Evolutionary conservation across 2,329 filamentous ascomycete genomes (phyloP).

Genomic region (Trichoderma arundinaceum): DNA sequence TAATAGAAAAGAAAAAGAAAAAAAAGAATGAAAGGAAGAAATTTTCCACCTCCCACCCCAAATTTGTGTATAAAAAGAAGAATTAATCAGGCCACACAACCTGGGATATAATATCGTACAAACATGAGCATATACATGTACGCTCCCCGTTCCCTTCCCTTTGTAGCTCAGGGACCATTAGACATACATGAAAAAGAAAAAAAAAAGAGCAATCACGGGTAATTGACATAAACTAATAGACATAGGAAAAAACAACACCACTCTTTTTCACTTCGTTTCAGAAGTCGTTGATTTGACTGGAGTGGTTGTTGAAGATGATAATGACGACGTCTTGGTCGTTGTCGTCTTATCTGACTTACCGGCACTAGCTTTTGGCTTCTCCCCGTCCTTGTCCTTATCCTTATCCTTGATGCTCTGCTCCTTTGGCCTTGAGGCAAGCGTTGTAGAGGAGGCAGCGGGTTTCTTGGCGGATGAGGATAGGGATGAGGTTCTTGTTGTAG

Average conservation of each 20-base stretch:
- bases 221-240: not conserved
- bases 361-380: constrained; percentile 13
- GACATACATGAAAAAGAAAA: constrained; percentile 10
- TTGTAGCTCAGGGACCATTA: constrained; percentile 18
- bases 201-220: not conserved
- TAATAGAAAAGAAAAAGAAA: not conserved
- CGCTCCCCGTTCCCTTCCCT: constrained; percentile 4
- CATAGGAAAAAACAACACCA: not conserved
- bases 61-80: not conserved
- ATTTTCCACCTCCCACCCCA: not conserved
- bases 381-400: constrained; percentile 30
- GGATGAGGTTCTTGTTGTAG: constrained; percentile 14
- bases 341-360: constrained; percentile 23
- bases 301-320: not conserved
- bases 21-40: not conserved
- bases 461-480: constrained; percentile 29
- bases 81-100: constrained; percentile 19
- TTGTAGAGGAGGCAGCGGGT: not conserved
- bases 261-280: not conserved
- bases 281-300: not conserved
- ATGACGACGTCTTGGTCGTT: not conserved
- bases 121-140: constrained; percentile 17
- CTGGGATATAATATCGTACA: constrained; percentile 30
- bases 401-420: constrained; percentile 33
- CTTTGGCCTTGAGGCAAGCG: constrained; percentile 19